Evolutionary conservation across 1,284 basidiomycete species (phyloP), one percentile per base, ranked within the genome.

Genomic region (Cerioporus squamosus): DNA sequence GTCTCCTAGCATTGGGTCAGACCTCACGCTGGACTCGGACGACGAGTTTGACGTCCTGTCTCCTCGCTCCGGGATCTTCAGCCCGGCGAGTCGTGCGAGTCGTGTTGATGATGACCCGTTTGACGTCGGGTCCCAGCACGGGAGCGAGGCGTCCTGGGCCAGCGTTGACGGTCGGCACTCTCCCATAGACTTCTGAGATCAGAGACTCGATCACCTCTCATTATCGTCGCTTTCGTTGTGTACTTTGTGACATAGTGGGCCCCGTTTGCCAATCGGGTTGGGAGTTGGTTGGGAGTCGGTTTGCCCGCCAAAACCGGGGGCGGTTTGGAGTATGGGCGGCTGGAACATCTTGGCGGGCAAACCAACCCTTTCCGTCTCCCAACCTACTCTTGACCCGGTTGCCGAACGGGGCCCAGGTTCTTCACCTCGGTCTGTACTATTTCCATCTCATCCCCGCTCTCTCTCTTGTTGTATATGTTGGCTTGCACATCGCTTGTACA

Each of bases 21-120:
- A 65, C 39, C 46, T 66, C 22, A 64, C 62, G 39, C 46, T 72
- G 50, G 59, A 61, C 20, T 59, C 65, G 22, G 57, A 66, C 51
- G 61, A 66, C 23, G 69, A 67, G 20, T 66, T 66, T 51, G 64
- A 68, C 45, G 59, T 68, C 15, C 58, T 70, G 33, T 69, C 67
- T 10, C 58, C 68, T 36, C 69, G 69, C 31, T 70, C 70, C 6
- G 71, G 63, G 7, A 72, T 72, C 64, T 73, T 73, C 63, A 70
- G 70, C 54, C 61, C 64, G n/a, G 40, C 57, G 20, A 55, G 43
- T 29, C 59, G 42, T 5, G 55, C 57, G 8, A 55, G 43, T 26
- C 59, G 42, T 5, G 55, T 58, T 5, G 58, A 61, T 22, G 66
- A 67, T n/a, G 68, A 68, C 57, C 59, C 63, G 22, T 69, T 66